These are phyloP conservation scores for Plenodomus tracheiphilus DNA, from an alignment of 2,329 filamentous ascomycete genomes.

Conservation along the genomic window DNA sequence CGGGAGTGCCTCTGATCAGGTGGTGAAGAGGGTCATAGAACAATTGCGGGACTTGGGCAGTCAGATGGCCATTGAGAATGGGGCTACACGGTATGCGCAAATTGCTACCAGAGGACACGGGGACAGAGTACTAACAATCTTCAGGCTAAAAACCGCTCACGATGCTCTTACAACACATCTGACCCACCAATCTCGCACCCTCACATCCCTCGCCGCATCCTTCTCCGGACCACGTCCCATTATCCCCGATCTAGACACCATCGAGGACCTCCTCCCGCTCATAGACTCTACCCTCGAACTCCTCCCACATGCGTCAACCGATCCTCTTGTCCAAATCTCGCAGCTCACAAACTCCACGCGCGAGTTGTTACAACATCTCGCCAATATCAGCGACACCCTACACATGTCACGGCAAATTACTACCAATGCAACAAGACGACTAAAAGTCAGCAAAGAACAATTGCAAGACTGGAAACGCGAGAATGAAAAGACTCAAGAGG, in stretches of 20 bases:
- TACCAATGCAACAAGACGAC: conserved; percentile 74
- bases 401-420: conserved; percentile 94
- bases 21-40: conserved; percentile 70
- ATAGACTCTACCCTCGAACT: conserved; percentile 66
- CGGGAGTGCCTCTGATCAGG: conserved; percentile 65
- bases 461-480: conserved; percentile 84
- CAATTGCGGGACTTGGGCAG: conserved; percentile 72
- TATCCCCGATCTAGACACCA: conserved; percentile 64
- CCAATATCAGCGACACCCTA: conserved; percentile 84
- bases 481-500: conserved; percentile 79
- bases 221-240: conserved; percentile 70
- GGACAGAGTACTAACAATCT: conserved; percentile 14
- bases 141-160: conserved; percentile 74
- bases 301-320: conserved; percentile 67
- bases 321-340: conserved; percentile 67
- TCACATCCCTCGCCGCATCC: conserved; percentile 73
- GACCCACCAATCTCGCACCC: conserved; percentile 71
- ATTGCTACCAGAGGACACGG: not conserved
- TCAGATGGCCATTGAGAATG: conserved; percentile 72
- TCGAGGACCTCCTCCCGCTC: conserved; percentile 71
- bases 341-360: conserved; percentile 68
- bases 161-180: conserved; percentile 75
- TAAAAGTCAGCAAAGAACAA: conserved; percentile 81
- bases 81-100: conserved; percentile 66
- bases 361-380: conserved; percentile 77